A percentile compares a stretch with the other conserved stretches of the same genome.
Conservation (phyloP, 1,284 basidiomycete species). For the Xanthoconium separans region DNA sequence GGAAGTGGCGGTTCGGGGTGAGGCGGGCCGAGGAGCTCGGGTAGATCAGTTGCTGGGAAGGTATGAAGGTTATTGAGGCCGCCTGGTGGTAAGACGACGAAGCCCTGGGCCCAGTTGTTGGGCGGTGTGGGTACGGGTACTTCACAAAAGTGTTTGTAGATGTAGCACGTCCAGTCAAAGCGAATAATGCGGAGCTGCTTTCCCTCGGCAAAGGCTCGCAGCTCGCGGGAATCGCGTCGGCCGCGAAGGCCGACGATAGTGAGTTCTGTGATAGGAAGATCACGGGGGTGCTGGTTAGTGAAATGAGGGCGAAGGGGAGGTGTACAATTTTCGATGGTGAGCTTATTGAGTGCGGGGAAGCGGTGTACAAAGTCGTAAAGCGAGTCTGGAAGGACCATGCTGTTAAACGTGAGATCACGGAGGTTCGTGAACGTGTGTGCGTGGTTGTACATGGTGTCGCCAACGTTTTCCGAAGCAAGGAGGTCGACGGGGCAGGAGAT, state of each 20-base stretch:
- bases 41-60: slow-evolving; percentile 8
- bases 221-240: slow-evolving; percentile 24
- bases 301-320: slow-evolving; percentile 21
- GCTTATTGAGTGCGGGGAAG: slow-evolving; percentile 35
- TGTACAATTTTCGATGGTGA: slow-evolving; percentile 38
- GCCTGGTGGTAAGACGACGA: slow-evolving; percentile 11
- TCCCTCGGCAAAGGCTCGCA: slow-evolving; percentile 30
- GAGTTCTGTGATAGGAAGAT: slow-evolving; percentile 40
- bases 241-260: slow-evolving; percentile 30
- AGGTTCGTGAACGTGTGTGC: slow-evolving; percentile 34
- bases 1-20: slow-evolving; percentile 22
- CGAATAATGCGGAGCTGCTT: slow-evolving; percentile 34
- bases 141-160: slow-evolving; percentile 35
- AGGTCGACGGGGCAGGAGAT: slow-evolving; percentile 23
- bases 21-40: slow-evolving; percentile 3
- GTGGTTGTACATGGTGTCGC: slow-evolving; percentile 29
- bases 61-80: slow-evolving; percentile 5
- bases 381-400: slow-evolving; percentile 34
- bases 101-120: slow-evolving; percentile 18
- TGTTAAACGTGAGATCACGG: slow-evolving; percentile 31
- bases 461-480: slow-evolving; percentile 29
- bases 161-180: slow-evolving; percentile 40
- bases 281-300: slow-evolving; percentile 26
- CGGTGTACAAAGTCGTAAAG: slow-evolving; percentile 36
- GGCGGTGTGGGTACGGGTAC: neutral